phyloP scores from a whole-genome alignment of 257 asterid species.

The Apocynum venetum region DNA sequence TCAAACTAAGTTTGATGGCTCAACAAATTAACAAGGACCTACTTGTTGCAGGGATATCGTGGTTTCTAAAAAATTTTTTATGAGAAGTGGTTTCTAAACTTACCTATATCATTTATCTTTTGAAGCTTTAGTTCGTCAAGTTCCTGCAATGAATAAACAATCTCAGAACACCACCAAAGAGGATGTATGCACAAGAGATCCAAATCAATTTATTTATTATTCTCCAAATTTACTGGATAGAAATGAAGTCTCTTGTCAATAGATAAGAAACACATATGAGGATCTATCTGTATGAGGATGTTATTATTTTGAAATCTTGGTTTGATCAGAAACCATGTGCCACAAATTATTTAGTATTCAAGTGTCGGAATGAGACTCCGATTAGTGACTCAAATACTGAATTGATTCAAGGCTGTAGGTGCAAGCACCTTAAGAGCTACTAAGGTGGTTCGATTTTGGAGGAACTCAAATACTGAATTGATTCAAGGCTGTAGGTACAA shows the following conservation, averaged over 20 bases:
- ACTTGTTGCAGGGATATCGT: conserved; percentile 1
- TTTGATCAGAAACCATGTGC: neutral
- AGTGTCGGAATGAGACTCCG: neutral
- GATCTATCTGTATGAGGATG: neutral
- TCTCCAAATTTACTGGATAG: conserved; percentile 19
- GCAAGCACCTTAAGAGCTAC: too few relatives aligned
- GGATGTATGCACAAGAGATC: conserved; percentile 1
- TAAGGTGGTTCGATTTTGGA: too few relatives aligned
- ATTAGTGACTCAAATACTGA: neutral
- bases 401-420: too few relatives aligned
- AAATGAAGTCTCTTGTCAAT: conserved; percentile 3
- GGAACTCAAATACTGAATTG: too few relatives aligned
- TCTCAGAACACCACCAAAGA: neutral
- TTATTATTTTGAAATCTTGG: conserved; percentile 1
- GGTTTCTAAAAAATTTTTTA: neutral
- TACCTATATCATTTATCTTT: neutral
- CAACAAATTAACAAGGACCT: neutral
- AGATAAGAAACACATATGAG: neutral
- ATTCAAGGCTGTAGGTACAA: too few relatives aligned
- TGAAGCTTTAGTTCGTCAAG: neutral
- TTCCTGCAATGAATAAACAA: conserved; percentile 9
- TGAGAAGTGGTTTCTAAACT: neutral
- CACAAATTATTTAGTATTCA: neutral
- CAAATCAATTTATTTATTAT: neutral
- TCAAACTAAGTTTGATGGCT: conserved; percentile 8